Evolutionary conservation across 2,329 filamentous ascomycete genomes (phyloP).

Genomic region (Xylaria sp.): DNA sequence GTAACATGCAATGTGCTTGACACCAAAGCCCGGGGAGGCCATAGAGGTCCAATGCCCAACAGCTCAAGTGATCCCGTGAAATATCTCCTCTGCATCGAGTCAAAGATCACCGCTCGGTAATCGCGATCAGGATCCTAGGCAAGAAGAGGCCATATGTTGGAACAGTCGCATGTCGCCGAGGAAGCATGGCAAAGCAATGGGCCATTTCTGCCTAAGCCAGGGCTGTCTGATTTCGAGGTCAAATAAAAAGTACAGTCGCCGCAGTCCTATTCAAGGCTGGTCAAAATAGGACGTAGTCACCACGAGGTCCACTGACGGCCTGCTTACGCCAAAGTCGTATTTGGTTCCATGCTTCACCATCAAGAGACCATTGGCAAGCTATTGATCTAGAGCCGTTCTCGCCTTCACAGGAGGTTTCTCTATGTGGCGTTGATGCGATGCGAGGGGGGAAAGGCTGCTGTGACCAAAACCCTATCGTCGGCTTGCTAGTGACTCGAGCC

Average conservation of each 20-base stretch:
- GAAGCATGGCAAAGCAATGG: not conserved
- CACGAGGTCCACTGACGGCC: not conserved
- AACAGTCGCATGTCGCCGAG: not conserved
- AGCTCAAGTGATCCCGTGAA: too few relatives aligned
- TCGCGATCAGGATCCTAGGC: not conserved
- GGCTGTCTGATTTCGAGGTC: not conserved
- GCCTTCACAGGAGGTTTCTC: not conserved
- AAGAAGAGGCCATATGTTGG: not conserved
- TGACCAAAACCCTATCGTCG: not conserved
- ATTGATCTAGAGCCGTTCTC: constrained; percentile 4
- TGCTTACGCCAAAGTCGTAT: not conserved
- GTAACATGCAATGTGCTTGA: not conserved
- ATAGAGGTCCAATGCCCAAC: too few relatives aligned
- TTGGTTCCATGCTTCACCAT: not conserved
- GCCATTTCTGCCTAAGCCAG: not conserved
- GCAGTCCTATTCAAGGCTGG: not conserved
- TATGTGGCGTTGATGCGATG: not conserved
- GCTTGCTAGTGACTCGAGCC: not conserved
- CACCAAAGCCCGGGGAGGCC: too few relatives aligned
- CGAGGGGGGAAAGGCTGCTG: not conserved
- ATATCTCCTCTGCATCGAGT: too few relatives aligned
- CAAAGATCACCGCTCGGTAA: not conserved
- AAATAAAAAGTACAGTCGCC: not conserved
- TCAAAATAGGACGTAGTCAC: not conserved
- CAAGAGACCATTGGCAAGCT: not conserved